Evolutionary conservation across 2,329 filamentous ascomycete genomes (phyloP).

Genomic region (Aureobasidium zeae): DNA sequence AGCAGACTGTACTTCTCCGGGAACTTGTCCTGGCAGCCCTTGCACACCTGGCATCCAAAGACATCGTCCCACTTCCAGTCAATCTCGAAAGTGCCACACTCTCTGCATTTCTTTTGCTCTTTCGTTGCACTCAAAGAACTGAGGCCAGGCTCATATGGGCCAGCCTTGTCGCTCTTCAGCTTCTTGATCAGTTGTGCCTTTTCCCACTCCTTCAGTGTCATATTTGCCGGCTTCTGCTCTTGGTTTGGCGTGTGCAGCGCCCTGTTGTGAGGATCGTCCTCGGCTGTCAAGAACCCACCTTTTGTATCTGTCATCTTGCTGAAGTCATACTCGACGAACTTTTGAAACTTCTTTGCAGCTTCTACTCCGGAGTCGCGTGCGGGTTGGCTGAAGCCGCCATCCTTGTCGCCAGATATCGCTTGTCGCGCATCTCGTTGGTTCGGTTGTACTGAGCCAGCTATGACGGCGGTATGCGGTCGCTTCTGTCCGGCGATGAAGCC

Average conservation of each 20-base stretch:
- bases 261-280: conserved; percentile 85
- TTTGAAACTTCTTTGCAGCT: conserved; percentile 78
- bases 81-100: conserved; percentile 77
- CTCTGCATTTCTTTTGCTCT: conserved; percentile 60
- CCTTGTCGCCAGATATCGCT: conserved; percentile 27
- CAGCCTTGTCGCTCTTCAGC: conserved; percentile 62
- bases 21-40: conserved; percentile 73
- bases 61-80: conserved; percentile 92
- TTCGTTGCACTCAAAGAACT: conserved; percentile 57
- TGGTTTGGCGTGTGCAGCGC: conserved; percentile 53
- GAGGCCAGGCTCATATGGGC: conserved; percentile 83
- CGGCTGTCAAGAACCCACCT: conserved; percentile 81
- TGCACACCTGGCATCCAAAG: conserved; percentile 67
- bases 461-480: conserved; percentile 57
- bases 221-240: conserved; percentile 68
- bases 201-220: conserved; percentile 91
- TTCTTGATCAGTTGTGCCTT: conserved; percentile 64
- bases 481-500: conserved; percentile 56
- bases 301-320: conserved; percentile 97
- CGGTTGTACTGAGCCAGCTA: conserved; percentile 45
- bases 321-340: conserved; percentile 96
- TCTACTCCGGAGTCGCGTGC: conserved; percentile 49
- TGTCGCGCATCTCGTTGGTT: conserved; percentile 61
- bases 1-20: conserved; percentile 91
- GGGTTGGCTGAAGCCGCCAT: conserved; percentile 24